Conservation (phyloP, 352 stramenopile species). For the Peronosclerospora sorghi region DNA sequence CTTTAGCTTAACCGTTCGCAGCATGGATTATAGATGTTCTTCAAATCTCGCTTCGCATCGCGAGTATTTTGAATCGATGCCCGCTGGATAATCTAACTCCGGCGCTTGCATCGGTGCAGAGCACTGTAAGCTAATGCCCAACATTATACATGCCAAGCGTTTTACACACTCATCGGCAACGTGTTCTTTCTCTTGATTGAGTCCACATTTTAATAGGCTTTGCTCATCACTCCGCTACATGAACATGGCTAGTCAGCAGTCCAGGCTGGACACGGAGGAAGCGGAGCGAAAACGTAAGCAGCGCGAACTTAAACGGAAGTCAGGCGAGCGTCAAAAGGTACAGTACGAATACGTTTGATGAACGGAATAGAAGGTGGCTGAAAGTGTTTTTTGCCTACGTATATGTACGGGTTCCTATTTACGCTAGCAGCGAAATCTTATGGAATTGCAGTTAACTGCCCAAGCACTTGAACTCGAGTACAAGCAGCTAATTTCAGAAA, state of each 20-base stretch:
- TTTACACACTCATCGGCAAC: constrained; percentile 9
- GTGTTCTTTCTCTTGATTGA: constrained; percentile 23
- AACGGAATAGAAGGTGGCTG: neutral
- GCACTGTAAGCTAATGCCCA: constrained; percentile 11
- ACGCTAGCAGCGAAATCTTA: constrained; percentile 15
- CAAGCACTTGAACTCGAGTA: constrained; percentile 29
- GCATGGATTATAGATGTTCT: neutral
- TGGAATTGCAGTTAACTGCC: constrained; percentile 27
- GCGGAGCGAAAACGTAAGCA: constrained; percentile 31
- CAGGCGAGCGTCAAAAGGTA: constrained; percentile 34
- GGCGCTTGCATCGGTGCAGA: constrained; percentile 7
- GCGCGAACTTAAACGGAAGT: constrained; percentile 36
- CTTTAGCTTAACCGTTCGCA: neutral
- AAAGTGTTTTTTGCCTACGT: neutral
- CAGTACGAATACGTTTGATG: neutral
- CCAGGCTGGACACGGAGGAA: constrained; percentile 15
- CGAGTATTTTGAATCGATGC: constrained; percentile 18
- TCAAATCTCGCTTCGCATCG: constrained; percentile 16
- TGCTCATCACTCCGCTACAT: constrained; percentile 22
- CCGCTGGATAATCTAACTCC: constrained; percentile 23
- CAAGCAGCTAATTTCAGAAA: constrained; percentile 24
- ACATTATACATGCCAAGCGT: constrained; percentile 25
- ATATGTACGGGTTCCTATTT: neutral
- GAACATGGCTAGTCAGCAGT: constrained; percentile 17
- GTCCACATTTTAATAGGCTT: constrained; percentile 21